Evolutionary conservation across 805 yeast species (phyloP), one percentile per base, ranked within the genome.

Genomic region (Metschnikowia gelsemii): DNA sequence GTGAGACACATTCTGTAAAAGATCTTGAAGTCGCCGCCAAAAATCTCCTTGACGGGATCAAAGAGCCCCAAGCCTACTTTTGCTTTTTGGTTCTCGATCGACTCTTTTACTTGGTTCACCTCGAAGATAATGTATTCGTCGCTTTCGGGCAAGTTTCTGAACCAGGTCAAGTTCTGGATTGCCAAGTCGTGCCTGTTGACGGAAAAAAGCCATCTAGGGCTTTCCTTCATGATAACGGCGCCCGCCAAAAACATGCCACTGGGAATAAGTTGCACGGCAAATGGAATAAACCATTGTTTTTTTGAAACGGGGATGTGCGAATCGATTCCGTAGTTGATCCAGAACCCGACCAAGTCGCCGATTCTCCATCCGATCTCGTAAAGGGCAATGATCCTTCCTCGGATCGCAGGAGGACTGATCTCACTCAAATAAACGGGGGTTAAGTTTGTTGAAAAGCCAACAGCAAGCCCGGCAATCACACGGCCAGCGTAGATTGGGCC

Each of bases 301-400:
- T 54, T 59, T 14, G 56, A 45, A 16, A 39, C 14, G 18, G 55
- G 50, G 16, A 64, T 51, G 40, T 60, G 61, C 17, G 58, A 45
- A 45, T 57, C 61, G 29, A 63, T 60, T 7, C 63, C 70, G 43
- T 61, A 64, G 34, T 57, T 53, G 45, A 64, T 63, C 69, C 69
- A 64, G 49, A 64, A 64, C 1, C 69, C 70, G 6, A 64, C 66
- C 51, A 65, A 52, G 48, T 64, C 70, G 23, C 72, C 70, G 32
- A 64, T 45, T 44, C 70, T 51, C 70, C 70, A 66, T 13, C 68
- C 68, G 34, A 65, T 58, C 49, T 66, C 70, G 46, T 62, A 65
- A 13, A 59, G 40, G 8, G 61, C 55, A 26, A 59, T 60, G 13
- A 64, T 48, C 24, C 60, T 55, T 4, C 71, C 71, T 24, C 70